Conservation (phyloP, 345 rosid species). For the Limnanthes douglasii region DNA sequence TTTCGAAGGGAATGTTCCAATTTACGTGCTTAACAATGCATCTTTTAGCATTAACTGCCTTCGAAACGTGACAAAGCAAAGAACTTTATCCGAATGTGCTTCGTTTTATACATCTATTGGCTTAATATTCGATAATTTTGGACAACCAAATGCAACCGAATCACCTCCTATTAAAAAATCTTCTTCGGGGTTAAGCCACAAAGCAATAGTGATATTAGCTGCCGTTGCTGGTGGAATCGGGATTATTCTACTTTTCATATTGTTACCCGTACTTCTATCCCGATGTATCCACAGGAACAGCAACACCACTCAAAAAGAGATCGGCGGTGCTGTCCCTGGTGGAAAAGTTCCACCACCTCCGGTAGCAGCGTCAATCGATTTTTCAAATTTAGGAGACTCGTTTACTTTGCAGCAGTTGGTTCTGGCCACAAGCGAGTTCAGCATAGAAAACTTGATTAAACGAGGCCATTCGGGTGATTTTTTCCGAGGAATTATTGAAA, state of each 20-base stretch:
- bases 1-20: conserved; percentile 48
- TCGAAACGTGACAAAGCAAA: conserved; percentile 5
- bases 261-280: conserved; percentile 26
- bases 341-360: conserved; percentile 25
- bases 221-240: conserved; percentile 60
- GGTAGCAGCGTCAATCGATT: conserved; percentile 24
- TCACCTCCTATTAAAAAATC: conserved; percentile 15
- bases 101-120: conserved; percentile 10
- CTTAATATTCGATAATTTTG: conserved; percentile 10
- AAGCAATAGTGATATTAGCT: conserved; percentile 33
- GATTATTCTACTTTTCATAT: conserved; percentile 24
- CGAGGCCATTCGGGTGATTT: conserved; percentile 85
- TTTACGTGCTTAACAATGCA: conserved; percentile 10
- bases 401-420: conserved; percentile 52
- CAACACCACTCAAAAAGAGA: conserved; percentile 20
- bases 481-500: conserved; percentile 45
- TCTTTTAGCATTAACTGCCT: conserved; percentile 19
- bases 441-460: conserved; percentile 48
- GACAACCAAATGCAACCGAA: conserved; percentile 5
- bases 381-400: conserved; percentile 39
- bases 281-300: conserved; percentile 28
- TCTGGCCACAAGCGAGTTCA: conserved; percentile 46
- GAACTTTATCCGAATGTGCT: conserved; percentile 8
- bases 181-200: conserved; percentile 25
- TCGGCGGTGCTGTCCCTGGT: conserved; percentile 43